Percentiles rank a stretch among this genome's conserved stretches.
Evolutionary conservation across 169 alveolate genomes (phyloP).

Genomic region (Eimeria sp.): DNA sequence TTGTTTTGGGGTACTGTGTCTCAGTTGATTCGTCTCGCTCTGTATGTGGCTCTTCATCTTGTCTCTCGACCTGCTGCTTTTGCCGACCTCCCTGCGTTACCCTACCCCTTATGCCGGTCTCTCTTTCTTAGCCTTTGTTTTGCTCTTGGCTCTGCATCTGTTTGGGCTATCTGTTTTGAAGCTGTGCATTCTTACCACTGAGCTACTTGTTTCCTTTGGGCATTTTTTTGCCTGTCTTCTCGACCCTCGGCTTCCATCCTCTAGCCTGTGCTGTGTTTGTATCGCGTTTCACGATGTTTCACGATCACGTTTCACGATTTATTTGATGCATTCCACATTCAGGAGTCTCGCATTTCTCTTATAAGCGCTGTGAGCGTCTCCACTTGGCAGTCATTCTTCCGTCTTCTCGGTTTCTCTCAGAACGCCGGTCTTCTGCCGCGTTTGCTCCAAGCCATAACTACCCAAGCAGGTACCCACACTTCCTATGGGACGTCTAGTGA

Average conservation of each 20-base stretch:
- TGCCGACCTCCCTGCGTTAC: neutral
- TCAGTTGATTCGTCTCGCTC: neutral
- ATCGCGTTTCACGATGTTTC: neutral
- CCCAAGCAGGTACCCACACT: neutral
- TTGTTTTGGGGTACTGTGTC: too few species aligned
- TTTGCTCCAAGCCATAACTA: constrained; percentile 29
- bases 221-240: neutral
- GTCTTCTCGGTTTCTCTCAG: constrained; percentile 25
- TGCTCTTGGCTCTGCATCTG: neutral
- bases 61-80: neutral
- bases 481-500: neutral
- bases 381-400: constrained; percentile 27
- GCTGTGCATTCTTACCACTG: neutral
- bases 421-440: constrained; percentile 34
- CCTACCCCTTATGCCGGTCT: too few species aligned
- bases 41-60: neutral
- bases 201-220: neutral
- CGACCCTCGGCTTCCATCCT: neutral
- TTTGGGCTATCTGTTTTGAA: neutral
- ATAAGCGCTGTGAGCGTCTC: neutral
- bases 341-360: constrained; percentile 1
- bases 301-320: neutral
- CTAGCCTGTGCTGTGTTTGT: neutral
- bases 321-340: neutral
- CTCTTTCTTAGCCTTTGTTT: neutral